Conservation (phyloP, 1,284 basidiomycete genomes). For the Anthracocystis walkeri region DNA sequence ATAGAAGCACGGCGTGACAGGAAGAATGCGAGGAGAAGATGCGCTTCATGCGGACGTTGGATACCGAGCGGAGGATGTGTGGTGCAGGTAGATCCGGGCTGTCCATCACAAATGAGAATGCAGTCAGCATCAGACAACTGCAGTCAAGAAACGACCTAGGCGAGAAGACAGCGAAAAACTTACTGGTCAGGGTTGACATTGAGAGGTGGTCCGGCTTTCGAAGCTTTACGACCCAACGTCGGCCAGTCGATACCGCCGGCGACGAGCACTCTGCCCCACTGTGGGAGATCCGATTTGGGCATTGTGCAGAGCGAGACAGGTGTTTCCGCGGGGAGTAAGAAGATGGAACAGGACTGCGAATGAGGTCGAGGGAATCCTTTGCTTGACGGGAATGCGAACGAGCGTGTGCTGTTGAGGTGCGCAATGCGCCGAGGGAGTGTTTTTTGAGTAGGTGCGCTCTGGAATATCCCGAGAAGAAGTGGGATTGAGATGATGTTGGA, state of each 20-base stretch:
- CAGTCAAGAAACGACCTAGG: neutral
- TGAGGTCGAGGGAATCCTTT: too few species aligned
- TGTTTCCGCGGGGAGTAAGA: too few species aligned
- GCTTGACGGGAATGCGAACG: too few species aligned
- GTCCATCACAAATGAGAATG: neutral
- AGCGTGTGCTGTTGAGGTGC: too few species aligned
- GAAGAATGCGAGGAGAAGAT: conserved; percentile 58
- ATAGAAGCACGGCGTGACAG: conserved; percentile 56
- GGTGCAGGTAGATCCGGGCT: conserved; percentile 84
- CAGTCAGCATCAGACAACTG: neutral
- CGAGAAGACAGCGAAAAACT: conserved; percentile 9
- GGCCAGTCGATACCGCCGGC: conserved; percentile 86
- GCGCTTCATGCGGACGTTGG: conserved; percentile 74
- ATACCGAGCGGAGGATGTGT: conserved; percentile 85
- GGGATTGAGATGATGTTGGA: too few species aligned
- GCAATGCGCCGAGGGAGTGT: too few species aligned
- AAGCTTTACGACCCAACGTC: conserved; percentile 68
- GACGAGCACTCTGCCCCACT: conserved; percentile 76
- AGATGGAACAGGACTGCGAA: too few species aligned
- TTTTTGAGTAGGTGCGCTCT: too few species aligned
- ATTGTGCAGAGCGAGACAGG: conserved; percentile 4
- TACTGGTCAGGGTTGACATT: conserved; percentile 41
- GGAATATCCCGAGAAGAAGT: too few species aligned
- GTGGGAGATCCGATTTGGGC: conserved; percentile 37
- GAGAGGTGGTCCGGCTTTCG: conserved; percentile 40